Conservation (phyloP, 768 basidiomycete species). For the Boletus pseudopeckii region DNA sequence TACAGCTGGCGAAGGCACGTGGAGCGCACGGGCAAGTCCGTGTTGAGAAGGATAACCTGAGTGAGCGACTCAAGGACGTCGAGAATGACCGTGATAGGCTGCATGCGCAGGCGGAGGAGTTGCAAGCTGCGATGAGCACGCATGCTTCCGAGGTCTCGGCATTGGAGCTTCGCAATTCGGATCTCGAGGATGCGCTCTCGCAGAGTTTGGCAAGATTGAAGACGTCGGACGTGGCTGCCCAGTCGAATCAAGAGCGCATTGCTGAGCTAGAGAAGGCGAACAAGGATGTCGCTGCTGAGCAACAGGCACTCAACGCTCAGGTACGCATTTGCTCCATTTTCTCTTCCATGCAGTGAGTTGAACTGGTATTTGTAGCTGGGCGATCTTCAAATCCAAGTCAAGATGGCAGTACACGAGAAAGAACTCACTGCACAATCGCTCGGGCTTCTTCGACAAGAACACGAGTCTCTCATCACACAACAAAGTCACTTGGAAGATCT, state of each 20-base stretch:
- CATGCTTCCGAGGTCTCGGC: slow-evolving; percentile 46
- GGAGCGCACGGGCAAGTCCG: slow-evolving; percentile 73
- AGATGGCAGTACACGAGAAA: slow-evolving; percentile 59
- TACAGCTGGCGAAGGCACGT: slow-evolving; percentile 73
- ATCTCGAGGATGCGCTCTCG: slow-evolving; percentile 71
- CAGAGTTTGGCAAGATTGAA: slow-evolving; percentile 70
- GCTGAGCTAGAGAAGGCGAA: slow-evolving; percentile 59
- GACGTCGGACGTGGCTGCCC: slow-evolving; percentile 64
- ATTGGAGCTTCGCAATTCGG: slow-evolving; percentile 49
- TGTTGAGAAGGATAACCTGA: slow-evolving; percentile 75
- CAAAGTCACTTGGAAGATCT: slow-evolving; percentile 80
- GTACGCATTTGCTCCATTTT: slow-evolving; percentile 37
- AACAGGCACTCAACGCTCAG: slow-evolving; percentile 54
- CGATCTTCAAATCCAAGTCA: slow-evolving; percentile 55
- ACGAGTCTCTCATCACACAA: slow-evolving; percentile 56
- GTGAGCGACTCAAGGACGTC: slow-evolving; percentile 54
- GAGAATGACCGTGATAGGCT: slow-evolving; percentile 68
- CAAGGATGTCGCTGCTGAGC: slow-evolving; percentile 53
- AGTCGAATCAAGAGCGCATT: slow-evolving; percentile 59
- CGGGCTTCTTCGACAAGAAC: slow-evolving; percentile 52
- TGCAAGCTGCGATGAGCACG: slow-evolving; percentile 41
- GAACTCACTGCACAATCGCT: slow-evolving; percentile 53
- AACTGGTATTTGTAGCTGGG: slow-evolving; percentile 45
- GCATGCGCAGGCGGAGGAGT: slow-evolving; percentile 51
- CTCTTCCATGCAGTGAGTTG: neutral